Base-by-base conservation (phyloP, 345 rosid genomes). In the Hibiscus tridactylites region DNA sequence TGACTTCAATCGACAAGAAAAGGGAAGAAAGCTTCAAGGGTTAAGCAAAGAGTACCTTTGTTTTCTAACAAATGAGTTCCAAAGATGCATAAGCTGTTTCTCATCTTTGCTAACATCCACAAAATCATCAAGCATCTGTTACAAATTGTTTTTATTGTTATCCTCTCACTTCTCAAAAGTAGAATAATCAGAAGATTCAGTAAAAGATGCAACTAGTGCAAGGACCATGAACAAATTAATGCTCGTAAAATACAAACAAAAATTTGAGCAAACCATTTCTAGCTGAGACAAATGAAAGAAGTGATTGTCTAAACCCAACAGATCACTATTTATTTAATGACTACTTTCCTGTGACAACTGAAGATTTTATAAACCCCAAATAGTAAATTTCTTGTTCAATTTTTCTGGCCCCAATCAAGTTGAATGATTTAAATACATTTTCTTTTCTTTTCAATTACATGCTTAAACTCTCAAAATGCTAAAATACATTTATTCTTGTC, bases 91-190 rank as follows among this genome's bases (percentile, higher is more conserved):
- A 52, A 95, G 87, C 61, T 80, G 85, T 79, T 91, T 92, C 79
- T 89, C 98, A 12, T 85, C 89, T 73, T 82, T 85, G 75, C 86
- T 88, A 75, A 91, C 98, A 70, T 92, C 98, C 78, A 89, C 97
- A 80, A 92, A 92, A 83, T 92, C 98, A 78, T 96, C 94, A 77
- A 92, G 98, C 97, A 89, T 88, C 99, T 95, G 97, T 82, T 78
- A 81, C 65, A 77, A 15, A 61, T 61, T 24, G 73, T 57, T 64
- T 58, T 49, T 21, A 31, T 44, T 11, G 66, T 47, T 58, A 76
- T 57, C 37, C 75, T 70, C 53, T 21, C 11, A 35, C 37, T 65
- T 73, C 28, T 54, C 47, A 70, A 17, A 44, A 56, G 29, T 44
- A 66, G 16, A 31, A 9, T 35, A 64, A 53, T 21, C 5, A 54